Evolutionary conservation across 1,284 basidiomycete genomes (phyloP).

Genomic region (Xanthoconium separans): DNA sequence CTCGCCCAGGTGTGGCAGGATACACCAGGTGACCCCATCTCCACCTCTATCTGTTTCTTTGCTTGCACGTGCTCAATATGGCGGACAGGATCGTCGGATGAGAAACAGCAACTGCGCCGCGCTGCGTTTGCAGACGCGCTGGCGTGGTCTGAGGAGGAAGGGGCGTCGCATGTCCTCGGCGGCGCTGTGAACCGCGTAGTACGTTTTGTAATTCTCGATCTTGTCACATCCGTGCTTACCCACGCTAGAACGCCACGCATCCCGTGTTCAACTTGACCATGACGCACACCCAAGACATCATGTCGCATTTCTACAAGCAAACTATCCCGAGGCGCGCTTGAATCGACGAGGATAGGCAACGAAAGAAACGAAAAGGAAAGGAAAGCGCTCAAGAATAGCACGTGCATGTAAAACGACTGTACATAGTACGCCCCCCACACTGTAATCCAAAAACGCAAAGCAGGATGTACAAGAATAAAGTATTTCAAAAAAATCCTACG

Average conservation of each 20-base stretch:
- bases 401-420: background rate
- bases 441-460: background rate
- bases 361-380: background rate
- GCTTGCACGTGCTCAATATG: conserved; percentile 6
- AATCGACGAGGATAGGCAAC: background rate
- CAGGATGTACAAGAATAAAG: background rate
- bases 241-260: conserved; percentile 75
- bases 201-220: conserved; percentile 2
- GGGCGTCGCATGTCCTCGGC: conserved; percentile 61
- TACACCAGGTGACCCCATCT: conserved; percentile 13
- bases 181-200: conserved; percentile 70
- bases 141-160: conserved; percentile 78
- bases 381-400: background rate
- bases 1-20: conserved; percentile 45
- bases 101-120: conserved; percentile 45
- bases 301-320: conserved; percentile 79
- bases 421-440: too few species aligned
- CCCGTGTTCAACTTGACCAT: conserved; percentile 85
- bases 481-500: background rate
- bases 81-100: conserved; percentile 13
- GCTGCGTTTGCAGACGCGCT: conserved; percentile 59
- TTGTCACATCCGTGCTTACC: too few species aligned
- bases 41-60: background rate
- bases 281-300: conserved; percentile 69
- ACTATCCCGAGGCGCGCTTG: conserved; percentile 33